Conservation (phyloP, 1,139 yeast genomes). For the Suhomyces taliae region DNA sequence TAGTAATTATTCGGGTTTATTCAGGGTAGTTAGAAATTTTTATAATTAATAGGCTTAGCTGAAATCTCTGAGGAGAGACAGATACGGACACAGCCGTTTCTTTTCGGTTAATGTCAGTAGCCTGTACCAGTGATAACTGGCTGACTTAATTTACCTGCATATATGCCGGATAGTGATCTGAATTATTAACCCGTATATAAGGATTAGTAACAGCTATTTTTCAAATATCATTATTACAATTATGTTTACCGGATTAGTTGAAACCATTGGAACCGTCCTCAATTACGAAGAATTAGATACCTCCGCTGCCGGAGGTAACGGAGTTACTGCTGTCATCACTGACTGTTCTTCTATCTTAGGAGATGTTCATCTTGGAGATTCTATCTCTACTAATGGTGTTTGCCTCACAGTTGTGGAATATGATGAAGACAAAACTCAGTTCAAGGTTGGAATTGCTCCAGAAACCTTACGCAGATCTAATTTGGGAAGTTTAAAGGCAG, state of each 20-base stretch:
- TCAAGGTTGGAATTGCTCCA: slow-evolving; percentile 91
- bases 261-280: slow-evolving; percentile 67
- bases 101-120: background rate
- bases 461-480: slow-evolving; percentile 86
- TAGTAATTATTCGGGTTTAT: too few relatives aligned
- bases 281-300: slow-evolving; percentile 52
- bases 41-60: too few relatives aligned
- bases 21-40: too few relatives aligned
- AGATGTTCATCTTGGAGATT: slow-evolving; percentile 91
- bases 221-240: background rate
- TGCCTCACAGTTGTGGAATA: slow-evolving; percentile 95
- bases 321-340: slow-evolving; percentile 67
- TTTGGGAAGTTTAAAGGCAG: slow-evolving; percentile 58
- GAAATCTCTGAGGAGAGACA: background rate
- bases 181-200: background rate
- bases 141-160: background rate
- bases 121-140: background rate
- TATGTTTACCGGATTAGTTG: slow-evolving; percentile 97
- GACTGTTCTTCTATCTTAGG: slow-evolving; percentile 63
- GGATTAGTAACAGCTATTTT: background rate
- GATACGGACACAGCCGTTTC: background rate
- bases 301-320: slow-evolving; percentile 70
- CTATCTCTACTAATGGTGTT: slow-evolving; percentile 85
- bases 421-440: slow-evolving; percentile 44
- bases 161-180: background rate